Evolutionary conservation across 352 stramenopile species (phyloP).

Genomic region (Saprolegnia parasitica): DNA sequence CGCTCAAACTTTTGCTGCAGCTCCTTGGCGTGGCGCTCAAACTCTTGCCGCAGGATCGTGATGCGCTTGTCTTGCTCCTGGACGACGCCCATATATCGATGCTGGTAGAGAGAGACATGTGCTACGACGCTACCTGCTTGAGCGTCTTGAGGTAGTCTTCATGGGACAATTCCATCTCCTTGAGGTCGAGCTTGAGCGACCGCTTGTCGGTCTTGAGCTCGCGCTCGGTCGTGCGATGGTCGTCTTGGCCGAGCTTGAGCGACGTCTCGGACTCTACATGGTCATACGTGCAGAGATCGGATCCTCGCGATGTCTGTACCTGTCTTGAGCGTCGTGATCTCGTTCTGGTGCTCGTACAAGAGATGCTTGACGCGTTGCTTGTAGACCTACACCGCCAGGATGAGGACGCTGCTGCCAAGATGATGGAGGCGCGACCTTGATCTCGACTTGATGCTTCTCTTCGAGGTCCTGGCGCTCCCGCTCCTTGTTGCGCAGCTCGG

Average conservation of each 20-base stretch:
- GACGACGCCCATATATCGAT: not conserved
- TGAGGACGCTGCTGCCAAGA: not conserved
- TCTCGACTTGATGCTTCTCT: conserved; percentile 94
- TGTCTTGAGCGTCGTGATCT: conserved; percentile 88
- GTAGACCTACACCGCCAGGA: conserved; percentile 57
- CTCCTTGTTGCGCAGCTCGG: conserved; percentile 92
- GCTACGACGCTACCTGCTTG: conserved; percentile 58
- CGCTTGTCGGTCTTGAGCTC: conserved; percentile 89
- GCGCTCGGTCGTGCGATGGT: conserved; percentile 79
- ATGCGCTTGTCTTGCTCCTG: conserved; percentile 88
- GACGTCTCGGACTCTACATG: conserved; percentile 71
- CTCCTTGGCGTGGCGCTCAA: conserved; percentile 87
- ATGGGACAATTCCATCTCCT: conserved; percentile 89
- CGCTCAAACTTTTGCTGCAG: conserved; percentile 86
- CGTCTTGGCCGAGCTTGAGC: conserved; percentile 88
- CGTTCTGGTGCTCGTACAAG: conserved; percentile 93
- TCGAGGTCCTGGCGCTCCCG: conserved; percentile 92
- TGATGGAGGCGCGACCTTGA: conserved; percentile 57
- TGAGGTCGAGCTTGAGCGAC: conserved; percentile 84
- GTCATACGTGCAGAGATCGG: not conserved
- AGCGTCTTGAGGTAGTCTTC: conserved; percentile 90
- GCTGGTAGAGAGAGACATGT: not conserved
- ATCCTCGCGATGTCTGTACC: conserved; percentile 30
- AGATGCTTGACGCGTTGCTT: conserved; percentile 96
- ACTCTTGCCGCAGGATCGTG: conserved; percentile 87